Conservation (phyloP, 2,329 filamentous ascomycete genomes). For the Verruconis gallopava region DNA sequence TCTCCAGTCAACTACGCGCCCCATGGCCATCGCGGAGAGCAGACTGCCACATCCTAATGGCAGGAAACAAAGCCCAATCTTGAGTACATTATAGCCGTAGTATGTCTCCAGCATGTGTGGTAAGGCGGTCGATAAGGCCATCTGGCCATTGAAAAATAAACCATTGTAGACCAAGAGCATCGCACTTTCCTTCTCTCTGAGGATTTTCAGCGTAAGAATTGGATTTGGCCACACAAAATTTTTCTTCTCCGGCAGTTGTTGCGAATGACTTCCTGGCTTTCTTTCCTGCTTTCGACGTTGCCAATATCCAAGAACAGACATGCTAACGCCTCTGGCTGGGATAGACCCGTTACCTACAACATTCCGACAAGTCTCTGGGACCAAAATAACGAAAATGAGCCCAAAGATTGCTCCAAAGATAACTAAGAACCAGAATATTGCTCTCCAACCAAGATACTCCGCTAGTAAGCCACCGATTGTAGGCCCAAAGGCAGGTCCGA, state of each 20-base stretch:
- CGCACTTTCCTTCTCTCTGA: constrained; percentile 28
- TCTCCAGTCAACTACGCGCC: constrained; percentile 56
- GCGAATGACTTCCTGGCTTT: no score
- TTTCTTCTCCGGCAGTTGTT: constrained; percentile 16
- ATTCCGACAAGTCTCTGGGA: constrained; percentile 27
- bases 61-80: constrained; percentile 28
- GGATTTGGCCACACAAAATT: constrained; percentile 33
- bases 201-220: constrained; percentile 26
- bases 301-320: constrained; percentile 7
- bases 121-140: constrained; percentile 33
- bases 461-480: constrained; percentile 24
- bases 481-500: constrained; percentile 14
- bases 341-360: constrained; percentile 16
- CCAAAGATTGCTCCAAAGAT: constrained; percentile 27
- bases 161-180: constrained; percentile 25
- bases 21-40: constrained; percentile 28
- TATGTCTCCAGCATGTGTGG: constrained; percentile 33
- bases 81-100: constrained; percentile 35
- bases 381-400: constrained; percentile 23
- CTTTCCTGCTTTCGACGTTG: constrained; percentile 5
- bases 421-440: constrained; percentile 29
- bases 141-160: constrained; percentile 11
- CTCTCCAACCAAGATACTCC: constrained; percentile 25
- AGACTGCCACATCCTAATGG: constrained; percentile 28
- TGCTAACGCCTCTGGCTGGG: constrained; percentile 10